Conservation (phyloP, 2,329 filamentous ascomycete genomes). For the Hypoxylon sp. region DNA sequence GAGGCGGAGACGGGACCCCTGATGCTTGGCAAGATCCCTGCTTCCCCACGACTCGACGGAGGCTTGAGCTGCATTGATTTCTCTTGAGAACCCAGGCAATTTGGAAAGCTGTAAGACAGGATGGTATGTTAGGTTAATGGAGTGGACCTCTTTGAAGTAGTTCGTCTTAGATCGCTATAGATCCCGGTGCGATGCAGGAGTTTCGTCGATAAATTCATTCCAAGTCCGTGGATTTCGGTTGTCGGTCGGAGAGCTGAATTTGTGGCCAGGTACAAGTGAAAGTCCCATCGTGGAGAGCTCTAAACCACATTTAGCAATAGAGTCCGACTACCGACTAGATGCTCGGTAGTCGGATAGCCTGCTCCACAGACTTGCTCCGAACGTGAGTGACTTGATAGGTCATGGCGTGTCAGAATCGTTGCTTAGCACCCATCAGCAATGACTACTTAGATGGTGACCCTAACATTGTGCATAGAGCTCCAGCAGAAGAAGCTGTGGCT, state of each 20-base stretch:
- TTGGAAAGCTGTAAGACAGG: neutral
- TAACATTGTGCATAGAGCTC: neutral
- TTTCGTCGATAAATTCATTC: neutral
- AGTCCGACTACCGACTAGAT: constrained; percentile 17
- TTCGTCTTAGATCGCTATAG: neutral
- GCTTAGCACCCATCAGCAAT: neutral
- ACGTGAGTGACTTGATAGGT: constrained; percentile 2
- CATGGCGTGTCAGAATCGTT: neutral
- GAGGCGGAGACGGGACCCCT: constrained; percentile 16
- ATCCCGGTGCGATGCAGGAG: constrained; percentile 1
- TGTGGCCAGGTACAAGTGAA: constrained; percentile 6
- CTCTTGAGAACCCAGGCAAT: neutral
- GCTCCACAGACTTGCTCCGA: constrained; percentile 5
- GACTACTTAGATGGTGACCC: neutral
- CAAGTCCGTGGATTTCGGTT: constrained; percentile 14
- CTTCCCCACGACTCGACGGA: neutral
- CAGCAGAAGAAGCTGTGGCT: neutral
- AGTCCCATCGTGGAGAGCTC: neutral
- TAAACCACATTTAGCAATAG: constrained; percentile 7
- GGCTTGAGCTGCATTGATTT: neutral
- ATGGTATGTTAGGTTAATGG: neutral
- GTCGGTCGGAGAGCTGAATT: constrained; percentile 14
- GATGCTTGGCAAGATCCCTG: neutral
- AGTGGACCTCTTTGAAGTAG: neutral
- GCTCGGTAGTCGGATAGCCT: constrained; percentile 25